Percentiles rank a stretch among this genome's conserved stretches.
Evolutionary conservation across 768 basidiomycete genomes (phyloP).

Genomic region (Kondoa malvinella): DNA sequence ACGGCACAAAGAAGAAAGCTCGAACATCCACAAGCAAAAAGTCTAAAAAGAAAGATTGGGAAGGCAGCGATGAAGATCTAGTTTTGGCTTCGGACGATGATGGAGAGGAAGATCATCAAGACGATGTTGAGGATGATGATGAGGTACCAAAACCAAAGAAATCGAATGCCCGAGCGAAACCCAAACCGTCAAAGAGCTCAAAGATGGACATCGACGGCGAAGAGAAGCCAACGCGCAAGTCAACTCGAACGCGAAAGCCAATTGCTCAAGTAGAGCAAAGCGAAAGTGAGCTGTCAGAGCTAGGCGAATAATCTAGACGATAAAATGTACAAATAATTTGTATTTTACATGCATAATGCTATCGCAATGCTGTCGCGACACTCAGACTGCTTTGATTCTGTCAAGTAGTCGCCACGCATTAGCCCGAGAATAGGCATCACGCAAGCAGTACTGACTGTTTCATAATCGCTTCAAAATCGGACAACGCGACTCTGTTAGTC

Average conservation of each 20-base stretch:
- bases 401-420: not conserved
- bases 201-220: not conserved
- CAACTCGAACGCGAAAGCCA: slow-evolving; percentile 29
- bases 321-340: not conserved
- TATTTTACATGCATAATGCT: too few relatives aligned
- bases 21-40: slow-evolving; percentile 3
- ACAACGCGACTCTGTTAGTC: slow-evolving; percentile 12
- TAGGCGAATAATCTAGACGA: slow-evolving; percentile 34
- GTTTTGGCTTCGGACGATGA: slow-evolving; percentile 11
- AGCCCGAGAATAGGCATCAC: not conserved
- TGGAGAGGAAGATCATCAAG: not conserved
- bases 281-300: slow-evolving; percentile 35
- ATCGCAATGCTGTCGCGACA: not conserved
- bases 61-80: not conserved
- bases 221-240: not conserved
- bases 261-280: slow-evolving; percentile 14
- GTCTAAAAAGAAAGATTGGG: slow-evolving; percentile 12
- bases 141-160: not conserved
- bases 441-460: slow-evolving; percentile 13
- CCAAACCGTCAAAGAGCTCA: not conserved
- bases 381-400: not conserved
- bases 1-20: not conserved
- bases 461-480: slow-evolving; percentile 20
- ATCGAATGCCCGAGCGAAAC: not conserved
- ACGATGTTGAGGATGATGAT: not conserved